Evolutionary conservation across 2,329 filamentous ascomycete species (phyloP).

Genomic region (Aspergillus aculeatus): DNA sequence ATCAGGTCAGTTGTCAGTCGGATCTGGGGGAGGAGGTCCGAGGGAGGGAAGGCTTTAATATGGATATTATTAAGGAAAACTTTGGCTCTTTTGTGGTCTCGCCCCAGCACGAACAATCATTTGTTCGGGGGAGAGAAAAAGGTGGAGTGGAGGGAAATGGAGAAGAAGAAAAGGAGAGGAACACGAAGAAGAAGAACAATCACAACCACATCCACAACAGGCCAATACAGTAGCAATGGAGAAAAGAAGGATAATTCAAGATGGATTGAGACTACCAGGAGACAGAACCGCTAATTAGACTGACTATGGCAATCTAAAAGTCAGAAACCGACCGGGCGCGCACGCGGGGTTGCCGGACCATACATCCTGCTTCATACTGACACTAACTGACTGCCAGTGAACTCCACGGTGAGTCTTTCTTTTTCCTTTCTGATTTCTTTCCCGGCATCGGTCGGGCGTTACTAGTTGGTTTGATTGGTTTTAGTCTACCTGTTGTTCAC

Average conservation of each 20-base stretch:
- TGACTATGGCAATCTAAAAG: too few relatives aligned
- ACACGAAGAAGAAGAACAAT: background rate
- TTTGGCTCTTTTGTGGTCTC: background rate
- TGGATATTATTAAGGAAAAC: background rate
- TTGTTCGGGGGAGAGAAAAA: conserved; percentile 6
- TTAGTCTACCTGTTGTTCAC: too few relatives aligned
- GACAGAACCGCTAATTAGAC: too few relatives aligned
- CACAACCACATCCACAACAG: too few relatives aligned
- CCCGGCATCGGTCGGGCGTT: background rate
- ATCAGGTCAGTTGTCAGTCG: background rate
- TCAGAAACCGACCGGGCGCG: background rate
- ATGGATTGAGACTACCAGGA: background rate
- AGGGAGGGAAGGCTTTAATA: background rate
- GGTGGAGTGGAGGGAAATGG: background rate
- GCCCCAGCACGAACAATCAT: background rate
- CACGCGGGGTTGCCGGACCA: background rate
- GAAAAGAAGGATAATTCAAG: background rate
- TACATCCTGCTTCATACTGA: background rate
- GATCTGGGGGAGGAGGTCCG: background rate
- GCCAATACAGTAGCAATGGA: background rate
- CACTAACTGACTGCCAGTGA: background rate
- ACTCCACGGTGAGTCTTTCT: background rate
- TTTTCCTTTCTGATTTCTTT: background rate
- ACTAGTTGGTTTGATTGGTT: too few relatives aligned
- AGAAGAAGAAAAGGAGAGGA: background rate